Percentiles rank a stretch among this genome's conserved stretches.
Conservation (phyloP, 495 filamentous ascomycete species). For the Penicillium crystallinum region DNA sequence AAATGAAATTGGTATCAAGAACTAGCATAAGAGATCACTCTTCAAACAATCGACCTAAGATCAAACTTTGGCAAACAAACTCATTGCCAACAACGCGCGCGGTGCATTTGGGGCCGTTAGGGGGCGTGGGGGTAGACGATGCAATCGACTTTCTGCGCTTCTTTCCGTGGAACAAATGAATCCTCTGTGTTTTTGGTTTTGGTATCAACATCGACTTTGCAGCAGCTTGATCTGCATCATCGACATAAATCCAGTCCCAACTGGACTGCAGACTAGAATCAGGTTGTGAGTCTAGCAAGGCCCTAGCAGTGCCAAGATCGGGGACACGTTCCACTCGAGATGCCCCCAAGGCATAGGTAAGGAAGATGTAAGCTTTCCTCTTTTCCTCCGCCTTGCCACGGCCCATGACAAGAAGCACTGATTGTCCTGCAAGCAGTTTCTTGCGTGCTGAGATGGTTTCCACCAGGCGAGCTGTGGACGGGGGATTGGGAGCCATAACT, state of each 20-base stretch:
- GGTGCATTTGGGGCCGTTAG: neutral
- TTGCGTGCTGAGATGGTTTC: slow-evolving; percentile 53
- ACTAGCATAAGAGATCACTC: slow-evolving; percentile 32
- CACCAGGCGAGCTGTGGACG: slow-evolving; percentile 50
- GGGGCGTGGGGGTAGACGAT: slow-evolving; percentile 27
- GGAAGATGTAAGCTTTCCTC: slow-evolving; percentile 60
- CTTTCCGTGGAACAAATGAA: slow-evolving; percentile 19
- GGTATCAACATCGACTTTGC: slow-evolving; percentile 36
- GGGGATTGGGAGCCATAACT: slow-evolving; percentile 53
- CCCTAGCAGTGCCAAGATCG: slow-evolving; percentile 55
- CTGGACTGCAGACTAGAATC: slow-evolving; percentile 27
- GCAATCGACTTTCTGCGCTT: slow-evolving; percentile 52
- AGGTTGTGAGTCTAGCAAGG: slow-evolving; percentile 47
- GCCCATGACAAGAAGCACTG: slow-evolving; percentile 71
- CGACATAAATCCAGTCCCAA: slow-evolving; percentile 81
- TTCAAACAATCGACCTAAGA: slow-evolving; percentile 73
- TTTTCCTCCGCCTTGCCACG: slow-evolving; percentile 60
- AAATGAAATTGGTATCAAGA: slow-evolving; percentile 24
- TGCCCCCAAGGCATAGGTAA: slow-evolving; percentile 75
- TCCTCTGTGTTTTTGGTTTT: slow-evolving; percentile 6
- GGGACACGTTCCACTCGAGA: slow-evolving; percentile 56
- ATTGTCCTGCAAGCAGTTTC: slow-evolving; percentile 59
- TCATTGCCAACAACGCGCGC: slow-evolving; percentile 74
- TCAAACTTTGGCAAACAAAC: slow-evolving; percentile 87
- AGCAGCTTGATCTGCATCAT: slow-evolving; percentile 52